Base-by-base conservation (phyloP, 371 early-diverging fungal species). In the Parasitella parasitica region DNA sequence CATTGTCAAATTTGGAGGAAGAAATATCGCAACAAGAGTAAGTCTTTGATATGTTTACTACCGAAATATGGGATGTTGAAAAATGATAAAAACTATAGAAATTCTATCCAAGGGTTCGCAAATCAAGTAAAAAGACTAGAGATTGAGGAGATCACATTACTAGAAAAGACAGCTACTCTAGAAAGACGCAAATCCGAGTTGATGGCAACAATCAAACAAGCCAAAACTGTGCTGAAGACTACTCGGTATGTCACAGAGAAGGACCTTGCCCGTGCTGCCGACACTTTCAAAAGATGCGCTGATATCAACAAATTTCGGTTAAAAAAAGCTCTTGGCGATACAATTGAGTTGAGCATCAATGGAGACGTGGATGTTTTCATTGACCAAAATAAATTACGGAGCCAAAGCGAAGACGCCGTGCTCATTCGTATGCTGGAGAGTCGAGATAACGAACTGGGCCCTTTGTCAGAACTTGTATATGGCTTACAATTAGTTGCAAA, bases 21-120 rank as follows among this genome's bases (percentile, higher is more conserved):
- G 59, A 59, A 30, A 59, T 59, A 18, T 27, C 50, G 32, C 27
- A 30, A 6, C 59, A 51, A 51, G 16, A 18, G 32, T 50, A 51
- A 37, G 35, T 16, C 4, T n/a, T n/a, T 35, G 24, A 36, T 0
- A 1, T 8, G 9, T 12, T n/a, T 12, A 7, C 34, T n/a, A 0
- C 13, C 3, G 20, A 46, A 3, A 24, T 12, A 20, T 20, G 5
- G 34, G 3, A 18, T 52, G 13, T 22, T 12, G 22, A 34, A 20
- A 53, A 12, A 7, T 4, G 16, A n/a, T n/a, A n/a, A 8, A 28
- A 6, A 9, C 2, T 1, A 7, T 34, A 57, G 57, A 7, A 2
- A 30, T 48, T 37, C 51, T 4, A 51, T 51, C 4, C 28, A 59
- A 15, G 51, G 26, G 2, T 51, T 51, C 15, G 26, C 28, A 22